Conservation (phyloP, 352 stramenopile genomes). For the Pythium rhizo-oryzae region DNA sequence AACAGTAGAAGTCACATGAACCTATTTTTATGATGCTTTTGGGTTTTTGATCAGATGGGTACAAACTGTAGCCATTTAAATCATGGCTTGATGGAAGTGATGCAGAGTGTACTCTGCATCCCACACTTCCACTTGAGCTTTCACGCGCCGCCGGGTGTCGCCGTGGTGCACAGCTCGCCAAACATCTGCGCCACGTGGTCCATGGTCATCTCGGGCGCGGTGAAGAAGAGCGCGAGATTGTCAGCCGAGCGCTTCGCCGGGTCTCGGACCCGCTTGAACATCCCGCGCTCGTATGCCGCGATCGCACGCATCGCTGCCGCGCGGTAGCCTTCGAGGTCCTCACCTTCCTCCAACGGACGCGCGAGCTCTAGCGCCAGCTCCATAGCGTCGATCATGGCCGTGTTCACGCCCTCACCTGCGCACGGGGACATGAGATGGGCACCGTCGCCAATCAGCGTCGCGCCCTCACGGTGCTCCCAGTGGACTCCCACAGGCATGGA, state of each 20-base stretch:
- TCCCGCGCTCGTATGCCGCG: conserved; percentile 15
- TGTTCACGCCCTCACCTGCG: conserved; percentile 37
- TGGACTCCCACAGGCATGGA: conserved; percentile 17
- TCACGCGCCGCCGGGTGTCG: neutral
- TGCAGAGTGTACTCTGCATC: too few relatives aligned
- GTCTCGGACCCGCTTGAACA: conserved; percentile 16
- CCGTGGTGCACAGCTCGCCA: conserved; percentile 2
- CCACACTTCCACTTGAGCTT: too few relatives aligned
- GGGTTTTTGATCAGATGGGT: neutral
- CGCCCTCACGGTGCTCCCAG: conserved; percentile 21
- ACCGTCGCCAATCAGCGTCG: conserved; percentile 37
- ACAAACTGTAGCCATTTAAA: neutral
- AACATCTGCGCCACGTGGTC: conserved; percentile 12
- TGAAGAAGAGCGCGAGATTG: conserved; percentile 24
- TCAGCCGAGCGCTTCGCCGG: conserved; percentile 9
- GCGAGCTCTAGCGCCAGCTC: conserved; percentile 19
- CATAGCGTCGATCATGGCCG: conserved; percentile 32
- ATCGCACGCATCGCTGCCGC: conserved; percentile 4
- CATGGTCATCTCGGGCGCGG: conserved; percentile 3
- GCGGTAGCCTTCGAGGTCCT: neutral
- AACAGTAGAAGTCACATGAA: neutral
- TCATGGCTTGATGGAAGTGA: neutral
- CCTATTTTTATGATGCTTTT: neutral
- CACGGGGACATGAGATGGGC: conserved; percentile 44
- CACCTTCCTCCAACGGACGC: neutral